Conservation (phyloP, 495 filamentous ascomycete genomes). For the Cenococcum geophilum region DNA sequence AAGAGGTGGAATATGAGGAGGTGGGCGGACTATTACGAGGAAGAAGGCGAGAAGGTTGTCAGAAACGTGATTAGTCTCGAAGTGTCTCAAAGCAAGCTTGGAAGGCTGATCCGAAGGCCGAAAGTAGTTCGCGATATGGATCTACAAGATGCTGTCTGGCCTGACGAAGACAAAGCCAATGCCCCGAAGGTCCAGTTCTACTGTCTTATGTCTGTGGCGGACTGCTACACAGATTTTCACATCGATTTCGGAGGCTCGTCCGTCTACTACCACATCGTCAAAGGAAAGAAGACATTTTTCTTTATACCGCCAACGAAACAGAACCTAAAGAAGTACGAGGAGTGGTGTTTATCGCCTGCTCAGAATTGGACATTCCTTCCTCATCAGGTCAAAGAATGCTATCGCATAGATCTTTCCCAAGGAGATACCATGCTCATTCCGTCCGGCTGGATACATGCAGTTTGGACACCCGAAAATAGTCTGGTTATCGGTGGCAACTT, state of each 20-base stretch:
- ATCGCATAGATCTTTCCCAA: constrained; percentile 62
- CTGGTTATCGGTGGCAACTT: constrained; percentile 75
- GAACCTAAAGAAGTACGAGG: constrained; percentile 69
- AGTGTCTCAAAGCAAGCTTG: constrained; percentile 62
- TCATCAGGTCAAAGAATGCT: constrained; percentile 66
- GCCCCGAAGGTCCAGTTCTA: constrained; percentile 64
- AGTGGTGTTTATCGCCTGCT: constrained; percentile 69
- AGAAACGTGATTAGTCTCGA: constrained; percentile 75
- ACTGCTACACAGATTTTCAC: constrained; percentile 76
- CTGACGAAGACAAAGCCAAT: constrained; percentile 54
- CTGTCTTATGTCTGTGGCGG: constrained; percentile 71
- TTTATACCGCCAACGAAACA: constrained; percentile 72
- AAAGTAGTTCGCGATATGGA: constrained; percentile 67
- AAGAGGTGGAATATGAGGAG: constrained; percentile 65
- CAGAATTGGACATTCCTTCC: constrained; percentile 65
- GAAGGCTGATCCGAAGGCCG: constrained; percentile 59
- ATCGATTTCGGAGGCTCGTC: constrained; percentile 77
- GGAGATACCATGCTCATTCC: constrained; percentile 77
- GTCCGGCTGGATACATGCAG: constrained; percentile 75
- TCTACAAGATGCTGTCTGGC: constrained; percentile 68
- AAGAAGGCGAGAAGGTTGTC: constrained; percentile 54
- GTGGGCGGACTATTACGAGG: constrained; percentile 73
- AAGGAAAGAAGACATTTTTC: constrained; percentile 72
- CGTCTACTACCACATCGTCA: constrained; percentile 72
- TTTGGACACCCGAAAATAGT: constrained; percentile 72